These are phyloP conservation scores for Kurtzmaniella natalensis DNA, from an alignment of 1,139 yeast species.

Conservation along the genomic window DNA sequence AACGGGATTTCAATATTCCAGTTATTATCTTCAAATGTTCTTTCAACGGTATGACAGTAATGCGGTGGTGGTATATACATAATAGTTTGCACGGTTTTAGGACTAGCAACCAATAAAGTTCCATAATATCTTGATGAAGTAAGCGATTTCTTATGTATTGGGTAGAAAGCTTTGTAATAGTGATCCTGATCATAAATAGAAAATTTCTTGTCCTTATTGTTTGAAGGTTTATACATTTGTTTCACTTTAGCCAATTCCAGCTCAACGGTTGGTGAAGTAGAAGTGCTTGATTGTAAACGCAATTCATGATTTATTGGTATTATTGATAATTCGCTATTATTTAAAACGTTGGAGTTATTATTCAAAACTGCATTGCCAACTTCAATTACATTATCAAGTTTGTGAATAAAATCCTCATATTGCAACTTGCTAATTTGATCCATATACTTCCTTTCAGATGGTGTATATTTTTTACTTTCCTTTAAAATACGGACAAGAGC, in stretches of 20 bases:
- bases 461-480: conserved; percentile 11
- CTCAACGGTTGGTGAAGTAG: no score
- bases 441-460: conserved; percentile 11
- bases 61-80: conserved; percentile 8
- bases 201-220: conserved; percentile 4
- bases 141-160: conserved; percentile 13
- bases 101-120: conserved; percentile 21
- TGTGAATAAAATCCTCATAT: conserved; percentile 16
- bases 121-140: conserved; percentile 13
- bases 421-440: conserved; percentile 17
- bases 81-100: conserved; percentile 22
- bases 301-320: no score
- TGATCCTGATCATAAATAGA: not conserved
- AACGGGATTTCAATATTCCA: conserved; percentile 6
- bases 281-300: no score
- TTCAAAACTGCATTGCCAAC: not conserved
- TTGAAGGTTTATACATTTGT: conserved; percentile 16
- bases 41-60: conserved; percentile 7
- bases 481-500: conserved; percentile 30
- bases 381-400: conserved; percentile 2
- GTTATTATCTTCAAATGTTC: not conserved
- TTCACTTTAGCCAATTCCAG: conserved; percentile 15
- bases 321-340: no score
- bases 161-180: conserved; percentile 11
- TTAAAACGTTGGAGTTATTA: not conserved